Base-by-base conservation (phyloP, 306 rosid species). In the Casuarina equisetifolia region DNA sequence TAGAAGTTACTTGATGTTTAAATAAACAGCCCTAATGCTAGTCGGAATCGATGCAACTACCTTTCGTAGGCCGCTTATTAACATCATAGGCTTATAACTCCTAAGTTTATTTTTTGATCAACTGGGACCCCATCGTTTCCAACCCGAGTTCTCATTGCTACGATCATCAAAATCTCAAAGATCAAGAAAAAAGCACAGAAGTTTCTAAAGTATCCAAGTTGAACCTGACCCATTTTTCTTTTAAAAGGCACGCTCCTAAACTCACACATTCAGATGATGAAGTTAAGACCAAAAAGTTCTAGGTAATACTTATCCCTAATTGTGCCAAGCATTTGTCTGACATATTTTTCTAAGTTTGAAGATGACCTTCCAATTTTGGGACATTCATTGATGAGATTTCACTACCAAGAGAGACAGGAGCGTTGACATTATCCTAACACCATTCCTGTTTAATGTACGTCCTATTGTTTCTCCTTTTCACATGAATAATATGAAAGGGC, bases 351-450 rank as follows among this genome's bases (percentile, higher is more conserved):
- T 19, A 25, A 48, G 71, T 74, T 73, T 74, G 84, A 84, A 76
- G 82, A 83, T 45, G 86, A 87, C 83, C 69, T 73, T 83, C 82
- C 74, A 79, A 46, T 48, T 72, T 50, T 10, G 19, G 11, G 82
- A 51, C 72, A 35, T 73, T 51, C 76, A 50, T 52, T 57, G 7
- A 76, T 71, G 42, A 35, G 52, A 54, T 78, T 80, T 81, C 83
- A 64, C 73, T 77, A 70, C 81, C 69, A 39, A 68, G 40, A 70
- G 69, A 78, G 62, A 51, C 72, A 55, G 66, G 55, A 16, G 9
- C 70, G 49, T 53, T 76, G 62, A 42, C 83, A 75, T 74, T 74
- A 66, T 55, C 78, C 70, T 19, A 62, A 64, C 85, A 76, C 69
- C 76, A 82, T 76, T 58, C 68, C 70, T 85, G 72, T 42, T 13